These are phyloP conservation scores for Cichorium intybus DNA, from an alignment of 140 eudicot genomes.

Conservation along the genomic window DNA sequence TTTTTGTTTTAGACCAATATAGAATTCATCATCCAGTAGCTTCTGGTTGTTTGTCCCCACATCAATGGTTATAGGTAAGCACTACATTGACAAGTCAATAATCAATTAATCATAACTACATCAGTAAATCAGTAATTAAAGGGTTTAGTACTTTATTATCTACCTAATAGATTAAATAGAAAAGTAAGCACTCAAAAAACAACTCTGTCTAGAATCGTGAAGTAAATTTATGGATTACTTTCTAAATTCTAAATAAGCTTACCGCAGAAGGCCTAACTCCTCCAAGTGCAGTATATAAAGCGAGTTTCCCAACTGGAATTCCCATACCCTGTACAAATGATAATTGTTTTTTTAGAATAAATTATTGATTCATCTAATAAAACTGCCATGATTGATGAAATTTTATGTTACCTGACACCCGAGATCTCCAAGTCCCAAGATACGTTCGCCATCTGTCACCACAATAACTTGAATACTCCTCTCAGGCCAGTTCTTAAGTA, in stretches of 20 bases:
- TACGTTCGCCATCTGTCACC: conserved; percentile 96
- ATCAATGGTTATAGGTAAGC: conserved; percentile 88
- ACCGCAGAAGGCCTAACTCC: conserved; percentile 97
- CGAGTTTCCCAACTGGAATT: conserved; percentile 92
- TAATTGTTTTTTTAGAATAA: not conserved
- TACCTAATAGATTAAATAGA: conserved; percentile 5
- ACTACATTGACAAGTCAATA: conserved; percentile 34
- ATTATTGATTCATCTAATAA: not conserved
- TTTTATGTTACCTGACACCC: conserved; percentile 75
- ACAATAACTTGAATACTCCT: conserved; percentile 86
- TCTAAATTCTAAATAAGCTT: conserved; percentile 36
- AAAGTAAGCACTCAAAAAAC: not conserved
- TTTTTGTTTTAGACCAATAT: conserved; percentile 79
- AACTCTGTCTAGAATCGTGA: not conserved
- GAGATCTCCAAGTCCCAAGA: conserved; percentile 96
- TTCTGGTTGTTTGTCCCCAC: conserved; percentile 87
- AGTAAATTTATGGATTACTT: not conserved
- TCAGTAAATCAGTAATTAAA: not conserved
- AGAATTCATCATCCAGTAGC: conserved; percentile 76
- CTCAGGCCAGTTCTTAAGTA: conserved; percentile 93
- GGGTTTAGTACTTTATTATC: not conserved
- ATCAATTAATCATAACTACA: too few species aligned
- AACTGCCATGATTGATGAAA: not conserved
- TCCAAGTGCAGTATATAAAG: conserved; percentile 89
- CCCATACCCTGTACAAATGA: conserved; percentile 84